Evolutionary conservation across 371 early-diverging fungal genomes (phyloP).

Genomic region (Syncephalastrum monosporum): DNA sequence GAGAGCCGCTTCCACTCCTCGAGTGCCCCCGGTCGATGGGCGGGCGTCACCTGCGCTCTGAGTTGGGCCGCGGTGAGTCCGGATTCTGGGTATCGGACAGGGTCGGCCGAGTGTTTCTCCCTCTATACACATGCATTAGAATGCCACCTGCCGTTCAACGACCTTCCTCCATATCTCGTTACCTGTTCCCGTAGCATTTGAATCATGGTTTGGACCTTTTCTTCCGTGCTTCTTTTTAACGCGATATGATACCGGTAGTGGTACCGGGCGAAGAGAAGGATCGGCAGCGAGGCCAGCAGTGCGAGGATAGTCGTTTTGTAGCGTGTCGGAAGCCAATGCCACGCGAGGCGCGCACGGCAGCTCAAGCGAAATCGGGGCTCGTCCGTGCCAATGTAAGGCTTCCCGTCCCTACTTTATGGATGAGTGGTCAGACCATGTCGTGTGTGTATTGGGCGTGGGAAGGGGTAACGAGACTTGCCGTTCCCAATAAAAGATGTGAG

Average conservation of each 20-base stretch:
- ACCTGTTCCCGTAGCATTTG: conserved; percentile 17
- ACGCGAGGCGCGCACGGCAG: neutral
- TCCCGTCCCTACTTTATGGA: conserved; percentile 9
- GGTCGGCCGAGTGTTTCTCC: conserved; percentile 13
- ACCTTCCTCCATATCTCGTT: neutral
- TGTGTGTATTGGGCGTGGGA: neutral
- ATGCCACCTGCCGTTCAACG: too few species aligned
- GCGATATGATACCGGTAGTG: conserved; percentile 2
- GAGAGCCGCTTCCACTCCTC: conserved; percentile 16
- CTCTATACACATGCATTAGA: neutral
- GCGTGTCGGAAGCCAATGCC: neutral
- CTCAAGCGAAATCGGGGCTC: neutral
- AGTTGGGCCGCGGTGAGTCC: conserved; percentile 12
- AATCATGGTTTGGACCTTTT: neutral
- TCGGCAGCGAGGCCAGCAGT: conserved; percentile 2
- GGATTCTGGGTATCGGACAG: conserved; percentile 7
- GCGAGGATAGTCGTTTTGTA: neutral
- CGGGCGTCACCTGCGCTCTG: conserved; percentile 8
- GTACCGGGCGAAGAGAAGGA: conserved; percentile 5
- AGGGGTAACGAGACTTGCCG: conserved; percentile 8
- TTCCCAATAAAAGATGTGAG: conserved; percentile 10
- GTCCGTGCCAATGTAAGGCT: conserved; percentile 13
- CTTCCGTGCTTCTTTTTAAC: conserved; percentile 3
- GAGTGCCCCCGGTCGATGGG: conserved; percentile 5
- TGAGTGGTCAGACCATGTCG: neutral